Base-by-base conservation (phyloP, 331 rosid species). In the Arachis monticola region DNA sequence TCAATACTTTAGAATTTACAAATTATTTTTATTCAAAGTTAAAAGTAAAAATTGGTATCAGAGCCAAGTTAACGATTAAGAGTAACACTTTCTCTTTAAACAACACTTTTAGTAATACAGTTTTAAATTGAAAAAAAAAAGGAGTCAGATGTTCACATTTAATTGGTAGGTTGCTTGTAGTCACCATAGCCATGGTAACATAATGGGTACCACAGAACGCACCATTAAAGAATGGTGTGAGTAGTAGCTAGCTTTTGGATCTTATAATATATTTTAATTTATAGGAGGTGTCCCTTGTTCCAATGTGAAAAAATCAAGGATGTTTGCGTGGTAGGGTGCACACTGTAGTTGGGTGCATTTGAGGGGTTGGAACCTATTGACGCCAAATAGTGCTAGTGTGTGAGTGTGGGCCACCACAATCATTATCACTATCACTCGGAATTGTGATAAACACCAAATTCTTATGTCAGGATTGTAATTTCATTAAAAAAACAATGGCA, bases 291-390 rank as follows among this genome's bases (percentile, higher is more conserved):
- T 53, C 60, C 62, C 60, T 57, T 22, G 50, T 70, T 73, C 70
- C 76, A 60, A 69, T 82, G 74, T 46, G 84, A 72, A 22, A 81
- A 78, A 76, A 82, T 88, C 78, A 81, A 81, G 82, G 66, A 74
- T 84, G 87, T 84, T 83, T 79, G 75, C 46, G 70, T 7, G 62
- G 85, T 81, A 82, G 89, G 86, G 86, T 68, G 60, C 69, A 81
- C 77, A 50, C 64, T 78, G 80, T 46, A 62, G 63, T 80, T 59
- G 65, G 70, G 74, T 30, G 40, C 40, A 70, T 42, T 44, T 44
- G 59, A 72, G 69, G 69, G 46, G 12, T 32, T 47, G 80, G 55
- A 22, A 60, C 68, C 75, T 35, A 59, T 2, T 45, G 22, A 13
- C 9, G 52, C 60, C 14, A 58, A 68, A 30, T 62, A 48, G 38